Percentiles rank a stretch among this genome's conserved stretches.
Evolutionary conservation across 2,329 filamentous ascomycete species (phyloP).

Genomic region (Ophidiomyces ophidiicola): DNA sequence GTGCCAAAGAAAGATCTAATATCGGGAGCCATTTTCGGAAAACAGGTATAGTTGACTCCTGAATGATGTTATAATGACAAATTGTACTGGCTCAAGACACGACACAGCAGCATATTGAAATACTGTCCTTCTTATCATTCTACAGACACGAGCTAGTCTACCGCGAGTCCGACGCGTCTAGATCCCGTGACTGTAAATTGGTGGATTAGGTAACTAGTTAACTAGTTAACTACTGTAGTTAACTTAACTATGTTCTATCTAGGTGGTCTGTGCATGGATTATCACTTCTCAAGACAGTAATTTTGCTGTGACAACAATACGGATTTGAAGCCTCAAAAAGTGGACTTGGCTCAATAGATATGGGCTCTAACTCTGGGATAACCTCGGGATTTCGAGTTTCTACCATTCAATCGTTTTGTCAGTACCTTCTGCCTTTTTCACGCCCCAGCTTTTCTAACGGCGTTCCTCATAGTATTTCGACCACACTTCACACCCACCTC

Average conservation of each 20-base stretch:
- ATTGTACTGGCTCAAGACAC: neutral
- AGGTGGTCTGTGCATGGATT: constrained; percentile 3
- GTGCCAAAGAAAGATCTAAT: constrained; percentile 85
- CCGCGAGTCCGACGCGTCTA: no score
- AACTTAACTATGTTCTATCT: no score
- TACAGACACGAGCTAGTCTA: no score
- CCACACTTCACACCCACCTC: constrained; percentile 25
- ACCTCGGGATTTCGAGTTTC: constrained; percentile 26
- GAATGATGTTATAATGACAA: neutral
- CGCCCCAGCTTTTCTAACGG: constrained; percentile 16
- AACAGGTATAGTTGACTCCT: neutral
- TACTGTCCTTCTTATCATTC: no score
- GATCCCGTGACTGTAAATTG: no score
- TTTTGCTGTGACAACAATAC: neutral
- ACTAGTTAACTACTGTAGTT: no score
- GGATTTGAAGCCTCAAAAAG: neutral
- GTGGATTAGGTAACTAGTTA: no score
- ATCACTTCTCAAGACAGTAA: constrained; percentile 3
- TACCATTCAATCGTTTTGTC: constrained; percentile 27
- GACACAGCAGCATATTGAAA: neutral
- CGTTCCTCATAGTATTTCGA: constrained; percentile 18
- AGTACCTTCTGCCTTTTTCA: constrained; percentile 12
- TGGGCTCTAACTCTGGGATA: constrained; percentile 28
- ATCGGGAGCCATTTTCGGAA: constrained; percentile 59
- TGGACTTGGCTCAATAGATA: no score